A percentile compares a stretch with the other conserved stretches of the same genome.
Evolutionary conservation across 225 moss, liverwort and hornwort genomes (phyloP).

Genomic region (Physcomitrium patens): DNA sequence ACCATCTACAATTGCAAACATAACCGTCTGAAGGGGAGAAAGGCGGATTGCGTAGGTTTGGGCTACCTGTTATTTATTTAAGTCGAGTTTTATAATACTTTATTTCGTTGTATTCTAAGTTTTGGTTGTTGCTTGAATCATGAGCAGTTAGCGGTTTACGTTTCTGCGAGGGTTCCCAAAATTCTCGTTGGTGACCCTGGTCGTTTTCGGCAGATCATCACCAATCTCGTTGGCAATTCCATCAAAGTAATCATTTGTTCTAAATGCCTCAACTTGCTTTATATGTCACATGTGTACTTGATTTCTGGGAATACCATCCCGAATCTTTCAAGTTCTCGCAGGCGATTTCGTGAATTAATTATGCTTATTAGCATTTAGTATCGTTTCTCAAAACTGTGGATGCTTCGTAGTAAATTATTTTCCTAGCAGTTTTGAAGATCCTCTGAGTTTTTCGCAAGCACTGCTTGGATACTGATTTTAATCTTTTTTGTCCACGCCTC

Average conservation of each 20-base stretch:
- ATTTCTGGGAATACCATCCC: not conserved
- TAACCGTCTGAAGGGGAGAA: too few relatives aligned
- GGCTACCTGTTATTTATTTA: not conserved
- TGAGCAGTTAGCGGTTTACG: slow-evolving; percentile 65
- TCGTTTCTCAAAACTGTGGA: too few relatives aligned
- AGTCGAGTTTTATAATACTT: slow-evolving; percentile 4
- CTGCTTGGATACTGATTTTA: not conserved
- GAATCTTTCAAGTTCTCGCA: slow-evolving; percentile 3
- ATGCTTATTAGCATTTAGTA: too few relatives aligned
- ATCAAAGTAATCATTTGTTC: slow-evolving; percentile 50
- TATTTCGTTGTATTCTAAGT: too few relatives aligned
- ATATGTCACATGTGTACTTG: not conserved
- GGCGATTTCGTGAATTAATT: not conserved
- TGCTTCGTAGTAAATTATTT: too few relatives aligned
- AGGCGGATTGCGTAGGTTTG: not conserved
- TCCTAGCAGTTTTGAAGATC: too few relatives aligned
- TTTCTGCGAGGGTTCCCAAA: slow-evolving; percentile 66
- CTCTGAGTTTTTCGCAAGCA: too few relatives aligned
- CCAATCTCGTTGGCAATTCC: slow-evolving; percentile 75
- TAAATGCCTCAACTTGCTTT: slow-evolving; percentile 13
- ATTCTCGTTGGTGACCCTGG: slow-evolving; percentile 75
- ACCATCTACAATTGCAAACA: not conserved
- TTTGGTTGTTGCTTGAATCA: slow-evolving; percentile 26
- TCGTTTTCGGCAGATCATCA: slow-evolving; percentile 75
- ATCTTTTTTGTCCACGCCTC: slow-evolving; percentile 24